Evolutionary conservation across 805 yeast species (phyloP), one percentile per base, ranked within the genome.

Genomic region (Limtongia smithiae): DNA sequence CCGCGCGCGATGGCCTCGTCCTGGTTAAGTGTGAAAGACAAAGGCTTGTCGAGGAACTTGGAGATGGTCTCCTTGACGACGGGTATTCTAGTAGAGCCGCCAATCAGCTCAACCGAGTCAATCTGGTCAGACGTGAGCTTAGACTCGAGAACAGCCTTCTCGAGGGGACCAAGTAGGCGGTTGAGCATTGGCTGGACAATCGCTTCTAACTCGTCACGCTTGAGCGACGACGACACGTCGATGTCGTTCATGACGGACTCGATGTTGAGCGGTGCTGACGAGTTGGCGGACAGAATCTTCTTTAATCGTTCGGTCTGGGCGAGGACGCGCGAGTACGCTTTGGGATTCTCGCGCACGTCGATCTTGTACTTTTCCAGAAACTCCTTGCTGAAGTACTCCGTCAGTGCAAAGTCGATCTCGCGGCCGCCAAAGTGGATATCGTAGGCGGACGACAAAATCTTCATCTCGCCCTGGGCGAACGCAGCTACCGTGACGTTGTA

Each of bases 1-100:
- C 99, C 99, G 72, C 91, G 87, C 49, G 98, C 97, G 69, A 91
- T 85, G 57, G 98, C 96, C 79, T 93, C 99, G 69, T 93, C 99
- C 76, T 90, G 97, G 80, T 93, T 93, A 73, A 94, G 81, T 62
- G 97, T 94, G 77, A 85, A 85, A 35, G 96, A 86, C 68, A 93
- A 77, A 63, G 75, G 83, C 75, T 85, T 85, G 69, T 86, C 86
- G 68, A 93, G 88, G 59, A 85, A 76, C 67, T 83, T 85, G 62
- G 84, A 62, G 62, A 93, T 78, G 66, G 79, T 83, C 62, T 82
- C 79, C 79, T 93, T 93, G 68, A 93, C 76, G 48, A 85, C 74
- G 68, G 99, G 99, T 60, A 93, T 95, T 79, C 99, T 89, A 62
- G 97, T 86, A 69, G 95, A 85, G 63, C 99, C 99, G 75, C 99